Evolutionary conservation across 768 basidiomycete genomes (phyloP).

Genomic region (Termitomyces sp.): DNA sequence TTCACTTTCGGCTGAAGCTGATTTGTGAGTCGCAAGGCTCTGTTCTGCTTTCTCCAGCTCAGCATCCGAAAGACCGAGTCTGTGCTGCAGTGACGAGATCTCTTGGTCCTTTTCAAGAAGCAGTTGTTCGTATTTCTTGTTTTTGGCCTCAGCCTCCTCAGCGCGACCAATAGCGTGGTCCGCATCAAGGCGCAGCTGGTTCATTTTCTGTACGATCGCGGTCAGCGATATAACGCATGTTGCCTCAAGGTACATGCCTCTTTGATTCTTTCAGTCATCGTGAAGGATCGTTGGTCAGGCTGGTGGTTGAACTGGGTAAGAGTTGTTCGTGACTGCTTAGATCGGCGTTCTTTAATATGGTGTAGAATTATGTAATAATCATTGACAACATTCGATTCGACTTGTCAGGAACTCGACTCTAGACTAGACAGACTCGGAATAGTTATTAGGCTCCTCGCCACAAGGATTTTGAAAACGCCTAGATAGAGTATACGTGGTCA

Average conservation of each 20-base stretch:
- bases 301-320: constrained; percentile 16
- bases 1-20: constrained; percentile 61
- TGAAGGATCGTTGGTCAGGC: constrained; percentile 10
- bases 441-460: neutral
- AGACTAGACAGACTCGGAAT: too few relatives aligned
- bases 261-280: constrained; percentile 49
- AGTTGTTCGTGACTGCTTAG: constrained; percentile 28
- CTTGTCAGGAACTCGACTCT: neutral
- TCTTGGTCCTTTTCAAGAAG: constrained; percentile 83
- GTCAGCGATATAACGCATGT: neutral
- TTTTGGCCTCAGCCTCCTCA: constrained; percentile 80
- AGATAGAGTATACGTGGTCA: neutral
- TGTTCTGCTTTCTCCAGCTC: constrained; percentile 70
- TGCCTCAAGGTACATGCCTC: constrained; percentile 27
- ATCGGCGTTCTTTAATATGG: constrained; percentile 17
- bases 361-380: constrained; percentile 14
- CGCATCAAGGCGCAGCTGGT: constrained; percentile 74
- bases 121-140: constrained; percentile 70
- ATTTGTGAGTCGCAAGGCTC: constrained; percentile 62
- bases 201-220: constrained; percentile 63
- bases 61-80: constrained; percentile 55
- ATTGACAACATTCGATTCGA: too few relatives aligned
- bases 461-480: too few relatives aligned
- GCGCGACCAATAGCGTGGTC: constrained; percentile 79
- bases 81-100: constrained; percentile 73